phyloP scores from a whole-genome alignment of 352 stramenopile genomes.

The Pythium brachiatum region DNA sequence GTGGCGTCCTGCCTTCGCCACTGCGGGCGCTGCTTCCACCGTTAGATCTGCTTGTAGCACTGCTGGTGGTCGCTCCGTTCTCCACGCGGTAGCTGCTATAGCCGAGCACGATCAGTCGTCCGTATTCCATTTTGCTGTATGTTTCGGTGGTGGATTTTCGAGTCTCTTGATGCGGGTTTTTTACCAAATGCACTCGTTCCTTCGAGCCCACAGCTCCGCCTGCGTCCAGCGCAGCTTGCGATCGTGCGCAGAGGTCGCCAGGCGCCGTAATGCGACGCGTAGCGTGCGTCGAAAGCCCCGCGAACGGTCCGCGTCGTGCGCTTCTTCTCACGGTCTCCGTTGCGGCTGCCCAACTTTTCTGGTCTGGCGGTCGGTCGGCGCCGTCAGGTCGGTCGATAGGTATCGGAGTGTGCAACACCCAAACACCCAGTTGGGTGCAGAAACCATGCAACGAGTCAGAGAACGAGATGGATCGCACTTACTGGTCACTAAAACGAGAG shows the following conservation, averaged over 20 bases:
- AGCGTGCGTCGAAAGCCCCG: constrained; percentile 4
- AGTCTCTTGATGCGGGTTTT: constrained; percentile 3
- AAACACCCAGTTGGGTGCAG: background rate
- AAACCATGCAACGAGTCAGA: constrained; percentile 2
- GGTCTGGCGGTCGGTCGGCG: background rate
- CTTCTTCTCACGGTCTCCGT: constrained; percentile 8
- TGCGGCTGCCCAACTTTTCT: background rate
- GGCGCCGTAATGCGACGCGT: background rate
- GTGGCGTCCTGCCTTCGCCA: background rate
- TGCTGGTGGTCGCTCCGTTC: constrained; percentile 12
- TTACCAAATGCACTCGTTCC: constrained; percentile 2
- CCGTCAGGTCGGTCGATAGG: background rate
- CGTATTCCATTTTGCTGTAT: constrained; percentile 57
- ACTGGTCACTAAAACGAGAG: constrained; percentile 8
- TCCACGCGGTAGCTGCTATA: constrained; percentile 84
- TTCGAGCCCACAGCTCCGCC: background rate
- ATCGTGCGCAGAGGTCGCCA: background rate
- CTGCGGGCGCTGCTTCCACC: too few species aligned
- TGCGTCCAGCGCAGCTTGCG: background rate
- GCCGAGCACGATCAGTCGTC: constrained; percentile 76
- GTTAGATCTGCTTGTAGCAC: background rate
- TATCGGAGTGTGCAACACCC: constrained; percentile 1
- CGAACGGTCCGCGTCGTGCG: constrained; percentile 4
- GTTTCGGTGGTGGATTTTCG: background rate
- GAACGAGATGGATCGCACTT: constrained; percentile 4